phyloP scores from a whole-genome alignment of 164 flowering plant genomes.

The Umbellularia californica region DNA sequence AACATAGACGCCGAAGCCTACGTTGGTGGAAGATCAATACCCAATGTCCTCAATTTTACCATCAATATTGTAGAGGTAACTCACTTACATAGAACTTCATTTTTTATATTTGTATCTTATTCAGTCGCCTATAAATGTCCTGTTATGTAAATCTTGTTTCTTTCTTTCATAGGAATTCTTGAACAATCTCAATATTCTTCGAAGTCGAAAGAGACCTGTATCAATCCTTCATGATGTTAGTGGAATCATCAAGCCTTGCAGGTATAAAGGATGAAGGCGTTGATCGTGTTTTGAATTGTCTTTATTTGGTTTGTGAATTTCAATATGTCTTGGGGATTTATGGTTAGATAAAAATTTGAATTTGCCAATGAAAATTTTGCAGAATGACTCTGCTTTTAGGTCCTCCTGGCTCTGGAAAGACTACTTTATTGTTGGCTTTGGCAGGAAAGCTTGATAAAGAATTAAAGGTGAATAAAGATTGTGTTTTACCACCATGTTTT shows the following conservation, averaged over 20 bases:
- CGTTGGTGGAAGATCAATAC: background rate
- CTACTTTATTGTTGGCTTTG: constrained; percentile 31
- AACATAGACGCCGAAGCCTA: constrained; percentile 64
- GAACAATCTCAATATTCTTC: constrained; percentile 1
- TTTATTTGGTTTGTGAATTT: background rate
- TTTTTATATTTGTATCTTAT: no score
- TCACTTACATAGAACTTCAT: background rate
- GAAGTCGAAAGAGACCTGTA: background rate
- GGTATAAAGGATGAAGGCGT: background rate
- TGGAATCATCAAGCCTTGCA: background rate
- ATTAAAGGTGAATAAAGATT: constrained; percentile 33
- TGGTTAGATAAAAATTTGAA: background rate
- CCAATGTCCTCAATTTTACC: background rate
- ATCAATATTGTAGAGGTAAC: background rate
- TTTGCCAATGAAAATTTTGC: constrained; percentile 2
- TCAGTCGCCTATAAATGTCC: background rate
- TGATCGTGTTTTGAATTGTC: background rate
- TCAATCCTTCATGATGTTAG: constrained; percentile 3
- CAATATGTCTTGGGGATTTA: background rate
- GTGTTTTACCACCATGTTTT: background rate
- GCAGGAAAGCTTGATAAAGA: constrained; percentile 39
- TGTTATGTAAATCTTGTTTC: background rate
- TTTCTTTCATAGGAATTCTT: background rate
- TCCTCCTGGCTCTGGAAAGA: constrained; percentile 33
- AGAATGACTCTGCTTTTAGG: constrained; percentile 42